These are phyloP conservation scores for Castanea sativa DNA, from an alignment of 306 rosid genomes.

Conservation along the genomic window DNA sequence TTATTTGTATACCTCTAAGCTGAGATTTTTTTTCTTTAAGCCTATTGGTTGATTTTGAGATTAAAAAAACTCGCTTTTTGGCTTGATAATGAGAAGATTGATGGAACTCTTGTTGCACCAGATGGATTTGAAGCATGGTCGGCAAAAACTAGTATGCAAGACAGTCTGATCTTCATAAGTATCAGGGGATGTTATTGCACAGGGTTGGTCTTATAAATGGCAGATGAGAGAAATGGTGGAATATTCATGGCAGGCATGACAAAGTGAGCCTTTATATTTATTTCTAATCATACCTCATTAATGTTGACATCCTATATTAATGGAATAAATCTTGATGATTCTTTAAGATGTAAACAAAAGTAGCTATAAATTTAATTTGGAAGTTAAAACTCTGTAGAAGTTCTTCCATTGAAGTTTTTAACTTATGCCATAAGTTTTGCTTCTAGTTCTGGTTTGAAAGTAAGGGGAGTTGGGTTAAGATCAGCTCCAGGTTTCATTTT, in stretches of 20 bases:
- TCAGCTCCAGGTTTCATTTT: conserved; percentile 43
- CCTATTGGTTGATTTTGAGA: neutral
- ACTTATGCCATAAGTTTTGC: neutral
- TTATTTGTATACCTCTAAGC: too few relatives aligned
- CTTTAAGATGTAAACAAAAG: too few relatives aligned
- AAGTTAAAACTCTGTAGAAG: neutral
- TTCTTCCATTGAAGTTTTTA: neutral
- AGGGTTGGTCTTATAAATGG: conserved; percentile 55
- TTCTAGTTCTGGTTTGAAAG: too few relatives aligned
- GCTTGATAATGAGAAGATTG: conserved; percentile 31
- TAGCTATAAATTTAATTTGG: too few relatives aligned
- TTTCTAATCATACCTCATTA: too few relatives aligned
- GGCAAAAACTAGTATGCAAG: conserved; percentile 20
- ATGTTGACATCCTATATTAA: too few relatives aligned
- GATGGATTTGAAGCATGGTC: conserved; percentile 36
- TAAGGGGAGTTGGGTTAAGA: conserved; percentile 34
- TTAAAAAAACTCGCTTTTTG: neutral
- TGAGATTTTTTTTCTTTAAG: neutral
- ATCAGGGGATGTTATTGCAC: conserved; percentile 39
- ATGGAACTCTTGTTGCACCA: conserved; percentile 46
- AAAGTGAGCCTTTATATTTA: conserved; percentile 15
- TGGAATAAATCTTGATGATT: too few relatives aligned
- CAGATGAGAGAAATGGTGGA: conserved; percentile 67
- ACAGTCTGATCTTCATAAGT: conserved; percentile 54
- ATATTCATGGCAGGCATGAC: conserved; percentile 56